Evolutionary conservation across 2,329 filamentous ascomycete species (phyloP).

Genomic region (Fusarium nelsonii): DNA sequence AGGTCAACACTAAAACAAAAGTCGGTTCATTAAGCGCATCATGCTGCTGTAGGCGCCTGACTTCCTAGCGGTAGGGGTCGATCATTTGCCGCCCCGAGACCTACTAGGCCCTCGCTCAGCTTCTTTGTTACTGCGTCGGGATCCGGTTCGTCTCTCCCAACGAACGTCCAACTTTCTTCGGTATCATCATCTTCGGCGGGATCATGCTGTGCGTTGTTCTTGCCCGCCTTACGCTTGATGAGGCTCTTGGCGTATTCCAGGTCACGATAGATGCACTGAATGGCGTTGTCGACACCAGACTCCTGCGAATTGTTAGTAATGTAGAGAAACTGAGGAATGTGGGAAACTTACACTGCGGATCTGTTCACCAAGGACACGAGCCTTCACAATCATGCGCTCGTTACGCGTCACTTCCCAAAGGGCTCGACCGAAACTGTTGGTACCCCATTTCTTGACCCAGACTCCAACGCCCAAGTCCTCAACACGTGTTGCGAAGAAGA

Average conservation of each 20-base stretch:
- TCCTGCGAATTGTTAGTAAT: constrained; percentile 69
- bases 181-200: constrained; percentile 67
- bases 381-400: constrained; percentile 91
- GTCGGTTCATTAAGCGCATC: background rate
- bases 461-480: constrained; percentile 95
- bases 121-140: constrained; percentile 58
- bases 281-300: constrained; percentile 88
- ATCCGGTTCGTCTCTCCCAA: constrained; percentile 70
- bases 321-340: rapidly evolving
- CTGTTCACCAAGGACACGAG: constrained; percentile 82
- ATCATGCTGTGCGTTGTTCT: constrained; percentile 61
- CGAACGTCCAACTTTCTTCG: constrained; percentile 91
- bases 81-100: constrained; percentile 34
- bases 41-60: constrained; percentile 35
- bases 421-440: constrained; percentile 85
- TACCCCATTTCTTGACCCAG: constrained; percentile 88
- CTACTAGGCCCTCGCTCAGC: constrained; percentile 53
- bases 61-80: constrained; percentile 45
- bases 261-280: constrained; percentile 93
- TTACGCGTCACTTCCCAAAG: constrained; percentile 93
- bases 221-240: constrained; percentile 74
- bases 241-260: constrained; percentile 91
- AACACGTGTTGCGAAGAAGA: constrained; percentile 90
- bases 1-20: background rate
- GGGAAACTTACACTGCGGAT: constrained; percentile 79